Evolutionary conservation across 2,329 filamentous ascomycete species (phyloP).

Genomic region (Parascedosporium putredinis): DNA sequence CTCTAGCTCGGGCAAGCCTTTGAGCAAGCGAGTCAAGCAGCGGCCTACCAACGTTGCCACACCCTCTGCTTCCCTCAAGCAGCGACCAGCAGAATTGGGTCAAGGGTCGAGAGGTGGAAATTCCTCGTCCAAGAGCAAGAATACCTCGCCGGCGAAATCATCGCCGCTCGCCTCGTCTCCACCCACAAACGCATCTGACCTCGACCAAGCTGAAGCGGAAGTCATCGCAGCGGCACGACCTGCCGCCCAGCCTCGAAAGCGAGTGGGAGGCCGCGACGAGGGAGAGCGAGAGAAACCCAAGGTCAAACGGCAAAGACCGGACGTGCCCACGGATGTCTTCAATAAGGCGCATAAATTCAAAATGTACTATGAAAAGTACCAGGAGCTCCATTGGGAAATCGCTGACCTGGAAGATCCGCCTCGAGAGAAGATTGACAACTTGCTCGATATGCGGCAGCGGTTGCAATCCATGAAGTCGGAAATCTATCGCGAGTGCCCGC

Average conservation of each 20-base stretch:
- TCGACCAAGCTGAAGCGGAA: constrained; percentile 29
- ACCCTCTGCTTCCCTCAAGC: constrained; percentile 22
- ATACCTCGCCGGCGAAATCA: constrained; percentile 49
- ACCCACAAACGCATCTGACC: constrained; percentile 54
- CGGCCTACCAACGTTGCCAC: constrained; percentile 23
- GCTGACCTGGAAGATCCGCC: constrained; percentile 37
- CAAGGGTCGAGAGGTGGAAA: constrained; percentile 32
- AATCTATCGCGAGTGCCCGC: constrained; percentile 39
- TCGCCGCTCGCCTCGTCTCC: constrained; percentile 56
- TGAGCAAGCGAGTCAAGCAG: constrained; percentile 47
- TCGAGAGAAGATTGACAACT: constrained; percentile 36
- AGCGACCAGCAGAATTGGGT: constrained; percentile 37
- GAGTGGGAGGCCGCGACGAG: constrained; percentile 11
- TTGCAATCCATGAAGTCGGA: constrained; percentile 48
- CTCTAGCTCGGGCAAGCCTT: constrained; percentile 48
- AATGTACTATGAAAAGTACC: constrained; percentile 44
- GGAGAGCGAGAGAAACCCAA: constrained; percentile 13
- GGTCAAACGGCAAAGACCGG: constrained; percentile 20
- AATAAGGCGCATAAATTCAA: constrained; percentile 46
- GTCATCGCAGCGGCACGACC: constrained; percentile 2
- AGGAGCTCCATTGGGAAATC: constrained; percentile 46
- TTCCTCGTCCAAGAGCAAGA: constrained; percentile 33
- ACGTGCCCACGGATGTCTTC: constrained; percentile 32
- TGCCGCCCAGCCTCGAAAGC: not conserved
- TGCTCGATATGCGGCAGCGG: constrained; percentile 44